Base-by-base conservation (phyloP, 1,284 basidiomycete genomes). In the Cystobasidium pallidum region DNA sequence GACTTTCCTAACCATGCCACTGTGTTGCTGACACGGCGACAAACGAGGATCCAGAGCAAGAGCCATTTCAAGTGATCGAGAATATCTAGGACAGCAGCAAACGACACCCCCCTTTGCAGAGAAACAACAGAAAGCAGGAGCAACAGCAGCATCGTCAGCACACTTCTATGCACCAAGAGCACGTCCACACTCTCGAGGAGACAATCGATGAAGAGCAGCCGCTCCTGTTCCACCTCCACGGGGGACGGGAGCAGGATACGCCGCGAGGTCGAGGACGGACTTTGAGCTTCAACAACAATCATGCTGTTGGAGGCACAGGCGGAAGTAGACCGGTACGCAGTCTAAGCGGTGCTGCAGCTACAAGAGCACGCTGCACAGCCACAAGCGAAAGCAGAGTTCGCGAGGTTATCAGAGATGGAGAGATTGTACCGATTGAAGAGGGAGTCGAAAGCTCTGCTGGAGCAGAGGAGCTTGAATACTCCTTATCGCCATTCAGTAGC, bases 151-250 rank as follows among this genome's bases (percentile, higher is more conserved):
- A 19, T n/a, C 19, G 10, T 15, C 7, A 34, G 39, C 11, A 51
- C 7, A n/a, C 24, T 64, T 47, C 62, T 64, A 64, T 64, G 62
- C 62, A 49, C 62, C 43, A 47, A 21, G 45, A 64, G 24, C 26
- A 51, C 39, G 26, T 64, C 21, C 62, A 64, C 45, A 64, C 62
- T 21, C 62, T 64, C 43, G 45, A 64, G 45, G 62, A 64, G 62
- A 64, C 28, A 3, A 47, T 64, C 30, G 34, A 64, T 47, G 62
- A 6, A 51, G 45, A 47, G 30, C 34, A 64, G 62, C 43, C 47
- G 32, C 62, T 64, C 34, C 62, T 64, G 30, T 52, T 49, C 62
- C 62, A 49, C 43, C 45, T 47, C 28, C 43, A 34, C 45, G 47
- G 62, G 17, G 62, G 47, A 30, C 58, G 41, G n/a, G 58, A 61